A percentile compares a stretch with the other conserved stretches of the same genome.
Evolutionary conservation across 495 filamentous ascomycete genomes (phyloP).

Genomic region (Trypethelium eluteriae): DNA sequence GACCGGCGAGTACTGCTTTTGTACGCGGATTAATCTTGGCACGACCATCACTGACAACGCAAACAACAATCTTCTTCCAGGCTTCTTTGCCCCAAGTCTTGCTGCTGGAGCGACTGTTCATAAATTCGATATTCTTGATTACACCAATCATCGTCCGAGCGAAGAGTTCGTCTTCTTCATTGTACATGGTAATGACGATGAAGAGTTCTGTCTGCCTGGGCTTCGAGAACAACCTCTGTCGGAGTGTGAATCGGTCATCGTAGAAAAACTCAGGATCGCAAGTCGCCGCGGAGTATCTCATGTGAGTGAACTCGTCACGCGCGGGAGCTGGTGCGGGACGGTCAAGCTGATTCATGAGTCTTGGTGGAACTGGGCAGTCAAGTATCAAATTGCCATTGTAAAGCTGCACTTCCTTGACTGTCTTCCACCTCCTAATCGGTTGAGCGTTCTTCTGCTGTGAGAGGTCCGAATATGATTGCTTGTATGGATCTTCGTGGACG

Average conservation of each 20-base stretch:
- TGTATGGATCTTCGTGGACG: conserved; percentile 40
- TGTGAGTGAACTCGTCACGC: conserved; percentile 97
- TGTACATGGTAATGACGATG: conserved; percentile 98
- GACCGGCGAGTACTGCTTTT: conserved; percentile 76
- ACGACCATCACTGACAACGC: conserved; percentile 95
- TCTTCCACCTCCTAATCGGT: conserved; percentile 89
- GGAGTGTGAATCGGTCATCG: conserved; percentile 80
- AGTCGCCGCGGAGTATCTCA: conserved; percentile 95
- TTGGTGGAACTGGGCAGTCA: conserved; percentile 91
- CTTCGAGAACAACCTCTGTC: conserved; percentile 90
- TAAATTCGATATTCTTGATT: conserved; percentile 95
- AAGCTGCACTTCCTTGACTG: conserved; percentile 93
- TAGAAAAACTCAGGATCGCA: conserved; percentile 90
- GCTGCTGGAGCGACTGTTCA: conserved; percentile 82
- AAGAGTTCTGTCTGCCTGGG: conserved; percentile 92
- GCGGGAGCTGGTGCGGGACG: conserved; percentile 65
- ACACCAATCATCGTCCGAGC: conserved; percentile 95
- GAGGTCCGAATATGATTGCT: conserved; percentile 33
- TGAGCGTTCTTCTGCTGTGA: conserved; percentile 47
- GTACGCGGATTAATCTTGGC: conserved; percentile 95
- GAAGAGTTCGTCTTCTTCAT: conserved; percentile 95
- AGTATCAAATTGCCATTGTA: conserved; percentile 96
- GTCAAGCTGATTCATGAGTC: conserved; percentile 73
- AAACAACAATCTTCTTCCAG: conserved; percentile 99
- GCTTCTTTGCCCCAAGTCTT: conserved; percentile 98